phyloP scores from a whole-genome alignment of 2,329 filamentous ascomycete genomes.

The Aspergillus pseudoviridinutans region DNA sequence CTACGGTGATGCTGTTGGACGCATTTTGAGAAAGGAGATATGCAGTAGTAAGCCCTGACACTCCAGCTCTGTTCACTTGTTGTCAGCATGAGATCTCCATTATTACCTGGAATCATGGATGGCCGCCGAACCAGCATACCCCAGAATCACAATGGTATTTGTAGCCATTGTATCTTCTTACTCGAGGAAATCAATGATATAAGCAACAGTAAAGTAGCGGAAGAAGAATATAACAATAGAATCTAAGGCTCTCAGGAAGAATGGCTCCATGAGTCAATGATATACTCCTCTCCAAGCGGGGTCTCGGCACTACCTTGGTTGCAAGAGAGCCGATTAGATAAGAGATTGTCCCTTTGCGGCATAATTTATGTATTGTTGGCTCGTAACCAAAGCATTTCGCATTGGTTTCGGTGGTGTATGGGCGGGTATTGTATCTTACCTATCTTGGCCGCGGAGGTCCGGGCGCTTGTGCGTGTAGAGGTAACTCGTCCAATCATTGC shows the following conservation, averaged over 20 bases:
- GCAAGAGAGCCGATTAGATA: neutral
- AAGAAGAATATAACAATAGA: neutral
- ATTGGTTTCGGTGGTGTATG: neutral
- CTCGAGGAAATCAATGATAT: neutral
- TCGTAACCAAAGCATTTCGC: too few species aligned
- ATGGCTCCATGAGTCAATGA: neutral
- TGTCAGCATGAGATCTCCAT: neutral
- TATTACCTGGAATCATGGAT: neutral
- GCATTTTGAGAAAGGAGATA: constrained; percentile 56
- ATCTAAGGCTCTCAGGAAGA: neutral
- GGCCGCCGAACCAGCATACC: constrained; percentile 22
- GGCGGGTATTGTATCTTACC: neutral
- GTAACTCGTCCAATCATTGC: neutral
- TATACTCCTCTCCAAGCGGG: neutral
- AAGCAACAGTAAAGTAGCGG: neutral
- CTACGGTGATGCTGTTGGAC: constrained; percentile 60
- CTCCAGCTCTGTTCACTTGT: constrained; percentile 53
- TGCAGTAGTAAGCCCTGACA: constrained; percentile 63
- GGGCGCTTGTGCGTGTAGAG: too few species aligned
- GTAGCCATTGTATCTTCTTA: constrained; percentile 21
- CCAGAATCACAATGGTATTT: constrained; percentile 39
- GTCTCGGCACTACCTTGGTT: neutral
- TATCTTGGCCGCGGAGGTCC: neutral
- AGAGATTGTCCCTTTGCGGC: neutral
- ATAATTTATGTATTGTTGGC: too few species aligned